phyloP scores from a whole-genome alignment of 2,329 filamentous ascomycete genomes.

The Colletotrichum falcatum region DNA sequence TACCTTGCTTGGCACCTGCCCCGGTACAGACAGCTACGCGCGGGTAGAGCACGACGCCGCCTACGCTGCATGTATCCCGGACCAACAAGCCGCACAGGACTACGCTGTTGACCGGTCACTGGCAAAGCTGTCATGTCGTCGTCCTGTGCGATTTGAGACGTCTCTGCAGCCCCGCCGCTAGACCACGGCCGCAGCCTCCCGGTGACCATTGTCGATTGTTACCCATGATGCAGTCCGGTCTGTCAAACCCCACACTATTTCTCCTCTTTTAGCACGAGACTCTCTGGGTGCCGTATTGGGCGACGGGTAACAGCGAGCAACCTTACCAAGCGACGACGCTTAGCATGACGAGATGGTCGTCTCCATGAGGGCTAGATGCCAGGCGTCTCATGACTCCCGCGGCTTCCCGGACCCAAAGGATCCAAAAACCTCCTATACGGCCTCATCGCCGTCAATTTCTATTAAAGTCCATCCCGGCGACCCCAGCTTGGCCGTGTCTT shows the following conservation, averaged over 20 bases:
- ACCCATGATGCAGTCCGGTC: conserved; percentile 13
- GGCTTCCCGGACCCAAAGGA: neutral
- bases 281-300: neutral
- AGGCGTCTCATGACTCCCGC: conserved; percentile 6
- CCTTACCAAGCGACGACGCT: neutral
- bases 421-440: neutral
- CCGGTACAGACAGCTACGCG: conserved; percentile 19
- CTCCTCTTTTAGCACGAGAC: conserved; percentile 5
- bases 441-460: neutral
- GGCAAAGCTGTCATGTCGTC: neutral
- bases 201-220: conserved; percentile 3
- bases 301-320: conserved; percentile 15
- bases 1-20: too few species aligned
- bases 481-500: neutral
- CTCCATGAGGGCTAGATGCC: conserved; percentile 34
- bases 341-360: conserved; percentile 43
- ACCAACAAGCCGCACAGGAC: neutral
- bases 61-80: neutral
- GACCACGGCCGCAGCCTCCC: neutral
- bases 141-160: conserved; percentile 14
- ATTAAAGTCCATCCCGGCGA: conserved; percentile 17
- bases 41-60: conserved; percentile 3
- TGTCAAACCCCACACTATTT: conserved; percentile 8
- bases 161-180: conserved; percentile 1
- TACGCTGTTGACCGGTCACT: conserved; percentile 19